A percentile compares a stretch with the other conserved stretches of the same genome.
These are phyloP conservation scores for Chalara sp. DNA, from an alignment of 2,329 filamentous ascomycete genomes.

Conservation along the genomic window DNA sequence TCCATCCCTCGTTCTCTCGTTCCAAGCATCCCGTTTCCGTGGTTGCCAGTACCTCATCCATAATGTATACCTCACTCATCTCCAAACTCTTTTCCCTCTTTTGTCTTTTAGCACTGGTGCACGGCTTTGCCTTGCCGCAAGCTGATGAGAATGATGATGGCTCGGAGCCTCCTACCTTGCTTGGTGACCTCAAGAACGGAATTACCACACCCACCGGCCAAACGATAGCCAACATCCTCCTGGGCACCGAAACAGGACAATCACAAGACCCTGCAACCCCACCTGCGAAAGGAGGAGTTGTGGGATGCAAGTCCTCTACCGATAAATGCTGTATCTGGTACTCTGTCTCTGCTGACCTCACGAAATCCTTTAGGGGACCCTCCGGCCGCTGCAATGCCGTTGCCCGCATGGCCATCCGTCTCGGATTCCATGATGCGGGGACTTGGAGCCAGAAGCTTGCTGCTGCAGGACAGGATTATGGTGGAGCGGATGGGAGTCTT, in stretches of 20 bases:
- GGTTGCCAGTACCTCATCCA: no score
- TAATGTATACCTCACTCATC: no score
- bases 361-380: not conserved
- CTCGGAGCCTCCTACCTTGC: no score
- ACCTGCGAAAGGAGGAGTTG: not conserved
- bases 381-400: constrained; percentile 28
- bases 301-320: not conserved
- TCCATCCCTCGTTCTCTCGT: no score
- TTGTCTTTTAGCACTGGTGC: no score
- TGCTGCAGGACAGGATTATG: constrained; percentile 19
- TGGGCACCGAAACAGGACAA: constrained; percentile 3
- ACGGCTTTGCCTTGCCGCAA: no score
- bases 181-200: not conserved
- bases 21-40: no score
- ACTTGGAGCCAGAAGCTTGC: constrained; percentile 27
- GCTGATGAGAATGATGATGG: no score
- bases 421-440: constrained; percentile 41
- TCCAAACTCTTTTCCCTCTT: no score
- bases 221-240: constrained; percentile 4
- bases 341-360: not conserved
- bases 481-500: constrained; percentile 38
- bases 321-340: not conserved
- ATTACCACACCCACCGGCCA: constrained; percentile 1
- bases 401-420: constrained; percentile 37
- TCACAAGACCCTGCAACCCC: not conserved